A percentile compares a stretch with the other conserved stretches of the same genome.
These are phyloP conservation scores for Canavalia ensiformis DNA, from an alignment of 306 rosid genomes.

Conservation along the genomic window DNA sequence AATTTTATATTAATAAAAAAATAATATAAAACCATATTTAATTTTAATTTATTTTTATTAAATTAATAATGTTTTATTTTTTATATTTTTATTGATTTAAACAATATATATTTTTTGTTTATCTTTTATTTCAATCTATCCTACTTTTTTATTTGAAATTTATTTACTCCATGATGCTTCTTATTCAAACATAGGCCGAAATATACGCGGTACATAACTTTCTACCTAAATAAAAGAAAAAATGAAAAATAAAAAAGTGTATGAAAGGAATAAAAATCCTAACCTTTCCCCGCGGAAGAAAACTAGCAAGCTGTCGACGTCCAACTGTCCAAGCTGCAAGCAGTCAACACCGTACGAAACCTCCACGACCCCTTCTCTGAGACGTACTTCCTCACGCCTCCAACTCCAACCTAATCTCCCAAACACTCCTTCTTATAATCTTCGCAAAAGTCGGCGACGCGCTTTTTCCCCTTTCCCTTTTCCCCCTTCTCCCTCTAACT, in stretches of 20 bases:
- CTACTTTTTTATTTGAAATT: too few species aligned
- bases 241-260: background rate
- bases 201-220: too few species aligned
- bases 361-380: constrained; percentile 20
- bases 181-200: too few species aligned
- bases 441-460: background rate
- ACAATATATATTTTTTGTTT: too few species aligned
- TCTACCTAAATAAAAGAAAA: background rate
- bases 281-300: background rate
- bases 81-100: too few species aligned
- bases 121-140: too few species aligned
- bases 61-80: too few species aligned
- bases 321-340: background rate
- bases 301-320: background rate
- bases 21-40: too few species aligned
- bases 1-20: too few species aligned
- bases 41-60: too few species aligned
- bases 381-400: constrained; percentile 25
- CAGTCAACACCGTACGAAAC: background rate
- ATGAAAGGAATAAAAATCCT: constrained; percentile 2
- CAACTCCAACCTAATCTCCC: background rate
- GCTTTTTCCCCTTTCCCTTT: background rate
- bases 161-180: too few species aligned
- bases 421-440: background rate
- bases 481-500: background rate